Conservation (phyloP, 495 filamentous ascomycete species). For the Tuber umbilicatum region DNA sequence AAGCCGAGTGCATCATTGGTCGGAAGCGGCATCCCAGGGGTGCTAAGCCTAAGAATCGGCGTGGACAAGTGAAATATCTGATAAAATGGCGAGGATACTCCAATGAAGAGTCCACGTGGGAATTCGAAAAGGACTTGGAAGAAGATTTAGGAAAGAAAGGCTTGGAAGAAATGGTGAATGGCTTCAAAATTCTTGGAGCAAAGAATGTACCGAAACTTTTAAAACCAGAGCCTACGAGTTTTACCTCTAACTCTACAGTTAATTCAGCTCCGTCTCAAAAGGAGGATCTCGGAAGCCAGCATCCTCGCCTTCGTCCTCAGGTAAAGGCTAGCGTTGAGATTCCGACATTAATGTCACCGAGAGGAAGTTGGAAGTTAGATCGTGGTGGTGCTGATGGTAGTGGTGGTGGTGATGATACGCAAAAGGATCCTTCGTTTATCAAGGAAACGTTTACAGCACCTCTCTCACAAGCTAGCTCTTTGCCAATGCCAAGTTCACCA, state of each 20-base stretch:
- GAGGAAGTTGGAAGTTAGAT: background rate
- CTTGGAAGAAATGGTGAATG: conserved; percentile 24
- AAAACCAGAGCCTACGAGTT: background rate
- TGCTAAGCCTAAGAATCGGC: conserved; percentile 18
- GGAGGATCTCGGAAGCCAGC: background rate
- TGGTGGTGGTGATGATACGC: background rate
- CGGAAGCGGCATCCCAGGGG: conserved; percentile 9
- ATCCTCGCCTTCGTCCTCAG: background rate
- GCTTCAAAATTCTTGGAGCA: conserved; percentile 1
- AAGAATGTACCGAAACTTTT: background rate
- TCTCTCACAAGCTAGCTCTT: background rate
- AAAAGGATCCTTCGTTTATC: background rate
- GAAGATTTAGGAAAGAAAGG: conserved; percentile 22
- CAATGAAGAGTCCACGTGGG: conserved; percentile 31
- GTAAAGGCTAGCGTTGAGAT: background rate
- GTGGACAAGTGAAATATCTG: conserved; percentile 23
- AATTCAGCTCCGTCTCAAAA: background rate
- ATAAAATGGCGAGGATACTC: conserved; percentile 33
- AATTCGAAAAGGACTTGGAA: conserved; percentile 15
- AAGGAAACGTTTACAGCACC: background rate
- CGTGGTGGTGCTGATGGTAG: background rate
- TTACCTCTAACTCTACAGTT: background rate
- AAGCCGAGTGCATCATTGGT: conserved; percentile 28
- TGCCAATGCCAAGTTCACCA: background rate
- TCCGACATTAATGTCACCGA: background rate